Evolutionary conservation across 805 yeast species (phyloP), one percentile per base, ranked within the genome.

Genomic region (Saccharomycopsis selenospora): DNA sequence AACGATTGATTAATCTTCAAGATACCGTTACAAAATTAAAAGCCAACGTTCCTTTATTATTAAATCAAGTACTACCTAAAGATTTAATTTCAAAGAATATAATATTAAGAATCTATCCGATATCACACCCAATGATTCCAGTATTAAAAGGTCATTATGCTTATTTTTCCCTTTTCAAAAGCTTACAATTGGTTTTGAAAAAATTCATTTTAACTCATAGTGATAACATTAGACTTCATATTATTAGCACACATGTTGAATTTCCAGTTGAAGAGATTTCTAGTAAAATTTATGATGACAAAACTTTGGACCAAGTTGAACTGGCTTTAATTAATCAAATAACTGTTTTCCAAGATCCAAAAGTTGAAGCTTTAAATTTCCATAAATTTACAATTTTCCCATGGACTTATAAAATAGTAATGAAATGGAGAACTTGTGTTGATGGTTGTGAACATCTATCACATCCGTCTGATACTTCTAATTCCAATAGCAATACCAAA

Each of bases 391-490:
- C 51, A 26, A 27, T 43, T 10, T 50, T 51, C 45, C 56, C 50
- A 26, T 56, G 55, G 58, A 62, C 79, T 3, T 72, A 80, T 3
- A 78, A 77, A 54, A 64, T 80, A 8, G 64, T 71, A 40, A 61
- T 80, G 11, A 67, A 80, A 51, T 80, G 84, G 83, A 64, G 71
- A 36, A 79, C 83, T 1, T 77, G 83, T 55, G 59, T 66, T 4
- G 73, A 71, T 30, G 75, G 75, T 2, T 77, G 84, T 56, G 56
- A 56, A 4, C 82, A 79, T 61, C 29, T 28, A 17, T 11, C 10
- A 17, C 28, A 14, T 22, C 24, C 28, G 23, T 13, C 22, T 10
- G 28, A 30, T 20, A 11, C 18, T 11, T 10, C 36, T 11, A 28
- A 13, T 20, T 8, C 26, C 6, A 26, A 18, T 14, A 25, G 36